A percentile compares a stretch with the other conserved stretches of the same genome.
These are phyloP conservation scores for Phytophthora sp. DNA, from an alignment of 352 stramenopile genomes.

Conservation along the genomic window DNA sequence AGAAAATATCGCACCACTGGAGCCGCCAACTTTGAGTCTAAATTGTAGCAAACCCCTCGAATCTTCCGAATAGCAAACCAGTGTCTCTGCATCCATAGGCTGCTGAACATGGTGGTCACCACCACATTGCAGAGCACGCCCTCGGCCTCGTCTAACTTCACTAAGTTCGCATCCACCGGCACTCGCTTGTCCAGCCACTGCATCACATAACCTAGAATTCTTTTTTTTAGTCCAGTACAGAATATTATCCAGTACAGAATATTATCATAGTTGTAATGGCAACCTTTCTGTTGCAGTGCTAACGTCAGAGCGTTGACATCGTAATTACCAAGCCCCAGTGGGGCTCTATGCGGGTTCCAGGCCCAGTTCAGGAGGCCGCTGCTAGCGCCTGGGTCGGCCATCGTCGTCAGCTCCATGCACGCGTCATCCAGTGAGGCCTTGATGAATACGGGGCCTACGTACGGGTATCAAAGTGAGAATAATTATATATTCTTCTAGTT, in stretches of 20 bases:
- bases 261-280: too few relatives aligned
- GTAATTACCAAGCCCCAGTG: constrained; percentile 80
- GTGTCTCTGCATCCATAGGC: constrained; percentile 70
- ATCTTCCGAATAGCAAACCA: constrained; percentile 85
- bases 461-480: too few relatives aligned
- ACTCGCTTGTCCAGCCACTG: constrained; percentile 79
- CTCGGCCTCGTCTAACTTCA: constrained; percentile 55
- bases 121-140: constrained; percentile 79
- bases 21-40: constrained; percentile 72
- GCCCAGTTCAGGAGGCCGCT: constrained; percentile 34
- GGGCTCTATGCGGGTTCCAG: constrained; percentile 71
- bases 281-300: constrained; percentile 69
- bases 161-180: constrained; percentile 39
- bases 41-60: constrained; percentile 66
- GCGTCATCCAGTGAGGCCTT: constrained; percentile 54
- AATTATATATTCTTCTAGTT: background rate
- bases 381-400: constrained; percentile 11
- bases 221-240: too few relatives aligned
- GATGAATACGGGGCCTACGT: constrained; percentile 53
- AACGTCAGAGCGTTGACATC: constrained; percentile 79
- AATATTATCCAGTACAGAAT: background rate
- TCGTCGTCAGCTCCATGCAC: constrained; percentile 45
- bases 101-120: constrained; percentile 47
- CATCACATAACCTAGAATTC: constrained; percentile 61
- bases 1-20: constrained; percentile 44